Base-by-base conservation (phyloP, 441 rosid species). In the Corymbia citriodora region DNA sequence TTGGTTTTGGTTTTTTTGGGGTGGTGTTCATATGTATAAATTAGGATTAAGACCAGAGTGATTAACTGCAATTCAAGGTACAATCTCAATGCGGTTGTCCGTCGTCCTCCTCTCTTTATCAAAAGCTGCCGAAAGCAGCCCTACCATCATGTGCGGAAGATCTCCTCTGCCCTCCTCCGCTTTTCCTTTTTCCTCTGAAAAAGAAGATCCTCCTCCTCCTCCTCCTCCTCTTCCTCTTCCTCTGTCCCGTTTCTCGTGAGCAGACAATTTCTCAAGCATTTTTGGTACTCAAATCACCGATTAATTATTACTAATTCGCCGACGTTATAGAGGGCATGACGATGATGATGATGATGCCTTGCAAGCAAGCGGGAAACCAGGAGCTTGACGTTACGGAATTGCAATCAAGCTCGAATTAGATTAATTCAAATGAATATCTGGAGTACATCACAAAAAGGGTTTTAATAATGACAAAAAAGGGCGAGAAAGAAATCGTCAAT, bases 401-500 rank as follows among this genome's bases (percentile, higher is more conserved):
- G 83, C 50, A 2, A 74, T 40, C 21, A 40, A 74, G 29, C 29
- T 12, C 11, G 21, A 29, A 63, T 63, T 27, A 40, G 45, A 40
- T 40, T 40, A 40, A 40, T 40, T 40, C 45, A 40, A 40, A 40
- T 40, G 45, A 40, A 40, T 40, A 40, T 40, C 45, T 40, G 45
- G 45, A 40, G 5, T 40, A 40, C 45, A 40, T 40, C 45, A 21
- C 36, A 40, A 36, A 3, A 5, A 10, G 14, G n/a, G n/a, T 10
- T 55, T 25, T 25, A 0, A 63, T 6, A 2, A 19, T 10, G 19
- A 17, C 1, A 19, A 36, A 21, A 6, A 3, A 0, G 40, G 36
- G 79, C 45, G 23, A 33, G 10, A 31, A 36, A 40, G 50, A 74
- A 40, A 40, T 7, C 83, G 83, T 21, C 83, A 40, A 74, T 74